Evolutionary conservation across 2,329 filamentous ascomycete genomes (phyloP), one percentile per base, ranked within the genome.

Genomic region (Cladophialophora immunda): DNA sequence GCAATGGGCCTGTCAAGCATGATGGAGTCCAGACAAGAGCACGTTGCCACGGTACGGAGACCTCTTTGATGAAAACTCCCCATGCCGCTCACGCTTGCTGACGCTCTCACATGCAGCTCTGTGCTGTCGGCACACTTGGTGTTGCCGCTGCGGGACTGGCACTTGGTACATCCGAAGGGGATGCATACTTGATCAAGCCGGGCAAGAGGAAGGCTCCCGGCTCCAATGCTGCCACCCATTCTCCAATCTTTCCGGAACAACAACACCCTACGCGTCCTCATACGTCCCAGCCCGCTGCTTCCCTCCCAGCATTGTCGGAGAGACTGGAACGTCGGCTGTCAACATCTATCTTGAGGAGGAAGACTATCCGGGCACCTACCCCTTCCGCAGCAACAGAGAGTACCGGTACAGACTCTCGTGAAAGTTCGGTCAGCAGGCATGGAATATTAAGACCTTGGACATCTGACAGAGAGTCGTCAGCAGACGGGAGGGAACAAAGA

Each of bases 81-180:
- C 38, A 27, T 27, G 15, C 60, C 50, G 30, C 17, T 45, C 19
- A 50, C 13, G 22, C 38, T 54, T 56, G 25, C 66, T 70, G 58
- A 70, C 55, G 29, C n/a, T 50, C 41, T 34, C 11, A 45, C 71
- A 30, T 71, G 55, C 73, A 89, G 86, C 83, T 89, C 73, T 88
- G 85, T 85, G 87, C 87, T 74, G 80, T 87, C 76, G 86, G 86
- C 81, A 87, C 86, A 73, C 81, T 88, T 78, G 86, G 85, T 76
- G 82, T 87, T 71, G 87, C 87, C 71, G 83, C 85, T 64, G 81
- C 86, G 65, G 87, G 87, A 68, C 81, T 87, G 71, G 84, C 85
- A 64, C 81, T 88, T 73, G 86, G 84, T 74, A 84, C 83, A 72
- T 81, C 82, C 64, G 80, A 84, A 72, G 65, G 58, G 62, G 66